These are phyloP conservation scores for Phialophora chinensis DNA, from an alignment of 2,329 filamentous ascomycete species.

Conservation along the genomic window DNA sequence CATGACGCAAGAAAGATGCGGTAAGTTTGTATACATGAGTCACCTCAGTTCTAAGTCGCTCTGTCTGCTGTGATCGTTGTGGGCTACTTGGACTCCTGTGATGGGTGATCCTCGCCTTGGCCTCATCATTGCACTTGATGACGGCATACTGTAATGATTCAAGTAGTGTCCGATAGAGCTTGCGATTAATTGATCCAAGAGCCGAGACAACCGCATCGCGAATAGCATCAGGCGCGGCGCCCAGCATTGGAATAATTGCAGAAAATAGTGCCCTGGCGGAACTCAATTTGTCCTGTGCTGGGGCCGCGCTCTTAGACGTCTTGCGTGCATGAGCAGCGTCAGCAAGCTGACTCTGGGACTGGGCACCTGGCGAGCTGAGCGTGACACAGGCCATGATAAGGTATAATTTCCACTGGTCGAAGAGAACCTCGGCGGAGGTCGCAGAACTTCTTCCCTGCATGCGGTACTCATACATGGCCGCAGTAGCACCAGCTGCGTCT, in stretches of 20 bases:
- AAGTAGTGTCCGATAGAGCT: conserved; percentile 87
- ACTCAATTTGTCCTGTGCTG: conserved; percentile 75
- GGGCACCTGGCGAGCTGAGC: conserved; percentile 77
- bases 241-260: conserved; percentile 85
- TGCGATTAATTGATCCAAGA: conserved; percentile 91
- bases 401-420: conserved; percentile 98
- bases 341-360: conserved; percentile 63
- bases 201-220: conserved; percentile 89
- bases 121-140: conserved; percentile 84
- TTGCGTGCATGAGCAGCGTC: conserved; percentile 79
- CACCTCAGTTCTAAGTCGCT: conserved; percentile 87
- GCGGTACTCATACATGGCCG: conserved; percentile 47
- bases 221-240: conserved; percentile 78
- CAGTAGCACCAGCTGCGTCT: conserved; percentile 63
- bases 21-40: conserved; percentile 96
- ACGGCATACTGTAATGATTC: conserved; percentile 90
- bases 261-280: conserved; percentile 90
- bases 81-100: conserved; percentile 84
- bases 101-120: conserved; percentile 79
- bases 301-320: conserved; percentile 65
- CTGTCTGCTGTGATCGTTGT: conserved; percentile 79
- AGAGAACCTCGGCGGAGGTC: conserved; percentile 80
- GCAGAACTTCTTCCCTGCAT: conserved; percentile 61
- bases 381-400: conserved; percentile 97
- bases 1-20: conserved; percentile 80